Percentiles rank a stretch among this genome's conserved stretches.
phyloP scores from a whole-genome alignment of 2,329 filamentous ascomycete genomes.

The Lecanosticta acicola region DNA sequence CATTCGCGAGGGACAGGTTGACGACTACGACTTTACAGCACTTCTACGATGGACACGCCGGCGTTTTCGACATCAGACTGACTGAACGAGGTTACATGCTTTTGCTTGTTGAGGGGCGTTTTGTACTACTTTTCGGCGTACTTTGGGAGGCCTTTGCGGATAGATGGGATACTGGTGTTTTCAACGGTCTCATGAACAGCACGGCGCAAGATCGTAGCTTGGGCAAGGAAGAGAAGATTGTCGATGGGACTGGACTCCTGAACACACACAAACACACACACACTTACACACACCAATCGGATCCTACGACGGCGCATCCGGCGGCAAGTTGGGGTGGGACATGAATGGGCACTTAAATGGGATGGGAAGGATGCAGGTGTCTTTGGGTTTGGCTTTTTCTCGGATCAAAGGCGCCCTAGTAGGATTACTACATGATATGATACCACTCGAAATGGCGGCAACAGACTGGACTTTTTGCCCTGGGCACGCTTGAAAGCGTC shows the following conservation, averaged over 20 bases:
- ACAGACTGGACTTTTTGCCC: conserved; percentile 1
- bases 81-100: no score
- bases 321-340: not conserved
- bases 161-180: no score
- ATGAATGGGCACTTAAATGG: not conserved
- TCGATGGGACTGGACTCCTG: conserved; percentile 1
- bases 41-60: conserved; percentile 1
- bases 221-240: not conserved
- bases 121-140: not conserved
- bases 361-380: not conserved
- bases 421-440: not conserved
- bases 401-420: not conserved
- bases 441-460: conserved; percentile 1
- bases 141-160: no score
- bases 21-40: not conserved
- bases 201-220: not conserved
- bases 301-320: not conserved
- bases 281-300: not conserved
- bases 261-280: not conserved
- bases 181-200: not conserved
- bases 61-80: conserved; percentile 1
- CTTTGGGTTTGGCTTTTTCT: not conserved
- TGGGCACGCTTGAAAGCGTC: no score
- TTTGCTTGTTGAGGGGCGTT: not conserved
- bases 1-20: not conserved